Conservation (phyloP, 495 filamentous ascomycete species). For the Terfezia claveryi region DNA sequence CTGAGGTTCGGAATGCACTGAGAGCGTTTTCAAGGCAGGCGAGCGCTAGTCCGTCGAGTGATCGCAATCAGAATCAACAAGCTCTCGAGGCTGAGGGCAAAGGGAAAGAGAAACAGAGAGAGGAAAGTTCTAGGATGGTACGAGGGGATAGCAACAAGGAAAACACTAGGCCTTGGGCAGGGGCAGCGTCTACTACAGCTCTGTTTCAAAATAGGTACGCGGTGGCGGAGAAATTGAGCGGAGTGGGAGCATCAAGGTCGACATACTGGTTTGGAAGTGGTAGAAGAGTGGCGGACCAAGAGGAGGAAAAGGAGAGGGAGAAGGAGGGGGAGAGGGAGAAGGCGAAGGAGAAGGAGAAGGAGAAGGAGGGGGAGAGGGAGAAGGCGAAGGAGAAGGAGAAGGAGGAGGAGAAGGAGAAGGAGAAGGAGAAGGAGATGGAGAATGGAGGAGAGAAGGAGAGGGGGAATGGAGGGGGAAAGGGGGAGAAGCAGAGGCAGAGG, state of each 20-base stretch:
- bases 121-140: background rate
- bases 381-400: conserved; percentile 24
- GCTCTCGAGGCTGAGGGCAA: background rate
- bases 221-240: background rate
- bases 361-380: conserved; percentile 38
- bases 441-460: conserved; percentile 55
- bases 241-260: background rate
- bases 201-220: background rate
- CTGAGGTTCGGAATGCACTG: background rate
- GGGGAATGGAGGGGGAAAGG: conserved; percentile 13
- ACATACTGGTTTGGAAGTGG: background rate
- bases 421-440: conserved; percentile 63
- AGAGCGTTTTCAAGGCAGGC: background rate
- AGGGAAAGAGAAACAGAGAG: background rate
- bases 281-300: background rate
- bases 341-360: conserved; percentile 56
- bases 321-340: conserved; percentile 49
- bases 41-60: background rate
- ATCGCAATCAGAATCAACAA: no score
- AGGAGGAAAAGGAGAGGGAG: conserved; percentile 5
- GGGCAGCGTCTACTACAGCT: background rate
- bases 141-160: background rate
- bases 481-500: conserved; percentile 22
- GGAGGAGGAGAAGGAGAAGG: conserved; percentile 39
- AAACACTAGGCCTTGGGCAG: background rate